phyloP scores from a whole-genome alignment of 345 rosid genomes.

The Mangifera indica region DNA sequence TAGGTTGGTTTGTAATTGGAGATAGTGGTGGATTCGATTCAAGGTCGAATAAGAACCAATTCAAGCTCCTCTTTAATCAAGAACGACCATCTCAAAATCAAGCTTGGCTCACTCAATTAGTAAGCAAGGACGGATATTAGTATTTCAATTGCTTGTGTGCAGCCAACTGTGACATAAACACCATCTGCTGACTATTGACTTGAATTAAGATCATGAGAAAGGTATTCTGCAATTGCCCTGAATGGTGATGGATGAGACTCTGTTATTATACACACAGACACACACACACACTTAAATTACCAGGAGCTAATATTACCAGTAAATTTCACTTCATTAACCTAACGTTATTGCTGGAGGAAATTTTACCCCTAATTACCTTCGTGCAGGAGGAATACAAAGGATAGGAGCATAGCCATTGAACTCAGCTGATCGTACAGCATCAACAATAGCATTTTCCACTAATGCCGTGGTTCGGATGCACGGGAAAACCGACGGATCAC shows the following conservation, averaged over 20 bases:
- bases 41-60: too few relatives aligned
- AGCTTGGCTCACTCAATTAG: too few relatives aligned
- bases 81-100: too few relatives aligned
- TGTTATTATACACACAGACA: too few relatives aligned
- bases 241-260: neutral
- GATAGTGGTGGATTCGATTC: too few relatives aligned
- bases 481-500: conserved; percentile 67
- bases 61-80: too few relatives aligned
- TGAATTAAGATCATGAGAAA: conserved; percentile 27
- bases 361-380: conserved; percentile 45
- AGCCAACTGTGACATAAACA: conserved; percentile 30
- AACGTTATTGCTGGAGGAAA: too few relatives aligned
- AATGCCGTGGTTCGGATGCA: conserved; percentile 46
- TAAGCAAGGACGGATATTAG: conserved; percentile 24
- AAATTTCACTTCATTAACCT: too few relatives aligned
- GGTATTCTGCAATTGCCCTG: conserved; percentile 39
- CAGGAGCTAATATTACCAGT: too few relatives aligned
- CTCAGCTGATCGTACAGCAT: conserved; percentile 49
- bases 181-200: conserved; percentile 27
- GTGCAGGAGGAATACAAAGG: conserved; percentile 56
- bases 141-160: conserved; percentile 34
- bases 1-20: too few relatives aligned
- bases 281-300: too few relatives aligned
- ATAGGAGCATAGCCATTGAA: conserved; percentile 47
- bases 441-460: conserved; percentile 57